These are phyloP conservation scores for Plasmodium gonderi DNA, from an alignment of 169 alveolate species.

Conservation along the genomic window DNA sequence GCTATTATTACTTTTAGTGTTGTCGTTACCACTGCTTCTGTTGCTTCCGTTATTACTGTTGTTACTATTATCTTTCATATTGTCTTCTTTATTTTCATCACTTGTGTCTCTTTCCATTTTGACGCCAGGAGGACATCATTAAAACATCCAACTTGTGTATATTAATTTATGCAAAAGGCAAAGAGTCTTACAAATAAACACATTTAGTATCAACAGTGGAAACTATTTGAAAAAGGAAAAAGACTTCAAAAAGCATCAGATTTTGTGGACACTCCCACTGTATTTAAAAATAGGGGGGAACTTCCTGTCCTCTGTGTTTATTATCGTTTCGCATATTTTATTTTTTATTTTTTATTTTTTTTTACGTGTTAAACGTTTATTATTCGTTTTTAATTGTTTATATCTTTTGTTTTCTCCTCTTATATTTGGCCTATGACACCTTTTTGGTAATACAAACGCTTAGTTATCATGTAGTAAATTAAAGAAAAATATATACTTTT, in stretches of 20 bases:
- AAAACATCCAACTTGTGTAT: background rate
- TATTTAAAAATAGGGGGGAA: background rate
- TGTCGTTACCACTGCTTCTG: background rate
- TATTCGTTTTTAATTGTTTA: background rate
- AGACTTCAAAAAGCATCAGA: background rate
- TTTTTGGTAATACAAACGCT: background rate
- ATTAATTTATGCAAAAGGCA: conserved; percentile 4
- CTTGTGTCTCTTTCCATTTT: conserved; percentile 34
- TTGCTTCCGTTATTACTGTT: background rate
- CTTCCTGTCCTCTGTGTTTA: background rate
- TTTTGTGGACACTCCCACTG: background rate
- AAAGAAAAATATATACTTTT: background rate
- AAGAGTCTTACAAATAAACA: background rate
- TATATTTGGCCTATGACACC: background rate
- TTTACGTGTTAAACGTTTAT: background rate
- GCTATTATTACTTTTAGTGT: background rate
- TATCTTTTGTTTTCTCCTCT: background rate
- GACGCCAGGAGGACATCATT: background rate
- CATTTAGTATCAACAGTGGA: background rate
- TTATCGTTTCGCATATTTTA: background rate
- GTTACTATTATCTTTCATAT: background rate
- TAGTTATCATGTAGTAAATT: background rate
- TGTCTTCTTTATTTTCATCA: conserved; percentile 1
- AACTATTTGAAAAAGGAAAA: background rate
- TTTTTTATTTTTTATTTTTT: background rate